Evolutionary conservation across 2,329 filamentous ascomycete species (phyloP), one percentile per base, ranked within the genome.

Genomic region (Fusarium sp.): DNA sequence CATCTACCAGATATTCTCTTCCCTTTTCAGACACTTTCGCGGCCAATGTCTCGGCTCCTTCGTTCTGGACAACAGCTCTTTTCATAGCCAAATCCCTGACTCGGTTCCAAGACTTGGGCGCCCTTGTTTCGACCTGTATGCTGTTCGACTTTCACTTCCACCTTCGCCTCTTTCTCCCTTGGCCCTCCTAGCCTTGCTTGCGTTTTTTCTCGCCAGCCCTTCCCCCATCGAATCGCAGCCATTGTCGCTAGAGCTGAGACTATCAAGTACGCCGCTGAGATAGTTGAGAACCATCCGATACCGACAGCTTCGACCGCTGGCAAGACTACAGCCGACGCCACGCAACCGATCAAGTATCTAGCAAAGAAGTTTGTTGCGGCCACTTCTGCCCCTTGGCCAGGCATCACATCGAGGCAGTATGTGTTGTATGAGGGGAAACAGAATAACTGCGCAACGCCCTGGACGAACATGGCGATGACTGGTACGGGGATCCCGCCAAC

Each of bases 331-430:
- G 91, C 92, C 4, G 89, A 92, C 0, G 88, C 92, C 6, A 88
- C 79, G 13, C 91, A 92, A 1, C 89, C 92, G 70, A 94, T 92
- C 7, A 94, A 75, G 77, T 95, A 96, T 7, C 93, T 84, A 51
- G 92, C 83, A 73, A 94, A 89, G 77, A 94, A 96, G 77, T 95
- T 96, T 0, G 92, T 91, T 0, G 92, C 92, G 43, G 93, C 88
- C 5, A 95, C 91, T 74, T 96, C 92, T 5, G 90, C 88, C 43
- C 88, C 88, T 31, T 87, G 83, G 2, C 84, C 84, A 0, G 76
- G 91, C 89, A 94, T 93, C 14, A 95, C 92, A 76, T 96, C 92
- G 40, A 96, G 80, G 76, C 92, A 94, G 79, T 96, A 94, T 0
- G 92, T 92, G 76, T 94, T 94, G 65, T 94, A 77, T 47, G 87